Evolutionary conservation across 352 stramenopile species (phyloP).

Genomic region (Pythium periplocum): DNA sequence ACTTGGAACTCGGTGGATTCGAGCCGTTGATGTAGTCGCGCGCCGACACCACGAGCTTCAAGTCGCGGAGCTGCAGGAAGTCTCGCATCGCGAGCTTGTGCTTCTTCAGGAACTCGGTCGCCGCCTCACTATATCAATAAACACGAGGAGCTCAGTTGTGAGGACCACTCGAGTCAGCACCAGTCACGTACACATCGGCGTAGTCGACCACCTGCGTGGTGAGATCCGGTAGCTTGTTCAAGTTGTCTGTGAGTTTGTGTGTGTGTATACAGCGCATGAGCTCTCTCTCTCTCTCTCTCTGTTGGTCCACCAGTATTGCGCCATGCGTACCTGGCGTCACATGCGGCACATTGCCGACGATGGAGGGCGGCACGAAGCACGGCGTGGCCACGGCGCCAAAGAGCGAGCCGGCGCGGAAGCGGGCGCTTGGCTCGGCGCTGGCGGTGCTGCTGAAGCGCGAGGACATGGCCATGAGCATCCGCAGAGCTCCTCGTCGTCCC

Average conservation of each 20-base stretch:
- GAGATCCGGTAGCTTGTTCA: slow-evolving; percentile 45
- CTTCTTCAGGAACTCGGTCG: slow-evolving; percentile 27
- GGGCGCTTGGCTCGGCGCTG: slow-evolving; percentile 16
- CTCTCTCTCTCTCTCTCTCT: no score
- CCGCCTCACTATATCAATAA: slow-evolving; percentile 19
- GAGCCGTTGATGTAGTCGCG: slow-evolving; percentile 62
- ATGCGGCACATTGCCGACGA: slow-evolving; percentile 64
- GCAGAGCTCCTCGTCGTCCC: no score
- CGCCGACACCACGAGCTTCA: slow-evolving; percentile 53
- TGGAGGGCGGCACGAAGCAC: slow-evolving; percentile 65
- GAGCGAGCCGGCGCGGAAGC: slow-evolving; percentile 33
- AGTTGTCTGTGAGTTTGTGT: slow-evolving; percentile 38
- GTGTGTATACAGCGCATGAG: no score
- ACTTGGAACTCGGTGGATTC: slow-evolving; percentile 51
- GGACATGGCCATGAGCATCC: slow-evolving; percentile 1
- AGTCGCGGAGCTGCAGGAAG: slow-evolving; percentile 44
- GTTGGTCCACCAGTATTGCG: not conserved
- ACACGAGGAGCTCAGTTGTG: no score
- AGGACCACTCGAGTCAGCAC: no score
- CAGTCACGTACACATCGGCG: slow-evolving; percentile 49
- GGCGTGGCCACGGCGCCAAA: slow-evolving; percentile 38
- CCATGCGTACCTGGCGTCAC: slow-evolving; percentile 46
- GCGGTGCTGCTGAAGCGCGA: slow-evolving; percentile 12
- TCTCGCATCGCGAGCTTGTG: slow-evolving; percentile 37
- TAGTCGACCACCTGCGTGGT: slow-evolving; percentile 63